Conservation (phyloP, 2,329 filamentous ascomycete genomes). For the Trichoderma aggressivum region DNA sequence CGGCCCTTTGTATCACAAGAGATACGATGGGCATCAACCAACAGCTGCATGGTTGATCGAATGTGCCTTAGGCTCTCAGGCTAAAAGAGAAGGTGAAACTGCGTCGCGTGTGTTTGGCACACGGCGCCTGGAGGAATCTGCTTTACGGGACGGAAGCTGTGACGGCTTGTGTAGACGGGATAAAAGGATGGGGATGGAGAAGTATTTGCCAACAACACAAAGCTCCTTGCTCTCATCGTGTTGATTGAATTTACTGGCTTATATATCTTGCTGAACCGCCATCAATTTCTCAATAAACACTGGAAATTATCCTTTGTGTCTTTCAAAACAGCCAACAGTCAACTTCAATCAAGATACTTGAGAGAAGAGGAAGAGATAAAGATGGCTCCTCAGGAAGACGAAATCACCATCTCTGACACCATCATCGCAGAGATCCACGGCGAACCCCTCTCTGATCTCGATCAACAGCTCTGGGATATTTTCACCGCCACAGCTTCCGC, state of each 20-base stretch:
- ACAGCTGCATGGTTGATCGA: conserved; percentile 9
- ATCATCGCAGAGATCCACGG: conserved; percentile 31
- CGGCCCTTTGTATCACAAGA: neutral
- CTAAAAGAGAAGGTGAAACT: neutral
- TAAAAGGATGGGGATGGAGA: neutral
- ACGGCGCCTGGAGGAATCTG: neutral
- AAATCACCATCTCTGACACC: neutral
- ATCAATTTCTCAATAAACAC: neutral
- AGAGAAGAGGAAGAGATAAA: neutral
- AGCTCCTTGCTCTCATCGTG: neutral
- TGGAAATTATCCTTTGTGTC: neutral
- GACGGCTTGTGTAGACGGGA: neutral
- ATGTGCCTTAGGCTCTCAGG: neutral
- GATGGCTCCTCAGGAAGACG: neutral
- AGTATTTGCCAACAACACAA: neutral
- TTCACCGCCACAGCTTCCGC: conserved; percentile 27
- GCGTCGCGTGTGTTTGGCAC: neutral
- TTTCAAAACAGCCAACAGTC: neutral
- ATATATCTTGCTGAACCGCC: neutral
- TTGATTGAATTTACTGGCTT: neutral
- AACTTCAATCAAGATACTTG: neutral
- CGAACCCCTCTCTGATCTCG: conserved; percentile 26
- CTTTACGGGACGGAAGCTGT: neutral
- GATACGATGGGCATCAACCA: neutral
- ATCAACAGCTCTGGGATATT: conserved; percentile 35